Conservation (phyloP, 2,329 filamentous ascomycete species). For the Gliomastix tumulicola region DNA sequence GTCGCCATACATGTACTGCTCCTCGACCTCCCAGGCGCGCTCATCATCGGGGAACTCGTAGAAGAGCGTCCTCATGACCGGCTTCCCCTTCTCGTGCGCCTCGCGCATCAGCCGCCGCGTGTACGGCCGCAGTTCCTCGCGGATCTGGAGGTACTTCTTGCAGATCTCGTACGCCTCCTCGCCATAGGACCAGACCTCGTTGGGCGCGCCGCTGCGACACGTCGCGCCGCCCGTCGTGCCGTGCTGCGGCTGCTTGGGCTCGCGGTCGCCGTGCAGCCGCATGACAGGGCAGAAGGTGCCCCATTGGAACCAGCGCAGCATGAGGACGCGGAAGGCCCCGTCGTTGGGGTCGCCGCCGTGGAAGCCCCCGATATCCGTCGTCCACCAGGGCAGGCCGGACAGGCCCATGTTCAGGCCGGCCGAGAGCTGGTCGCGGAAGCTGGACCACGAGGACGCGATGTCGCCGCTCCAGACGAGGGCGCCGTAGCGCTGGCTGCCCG, state of each 20-base stretch:
- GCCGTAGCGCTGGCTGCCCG: conserved; percentile 53
- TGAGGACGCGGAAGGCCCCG: conserved; percentile 50
- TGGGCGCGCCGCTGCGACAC: conserved; percentile 43
- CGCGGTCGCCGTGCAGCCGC: conserved; percentile 58
- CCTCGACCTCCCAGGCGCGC: conserved; percentile 47
- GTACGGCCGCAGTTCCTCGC: conserved; percentile 52
- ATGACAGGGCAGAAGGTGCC: conserved; percentile 61
- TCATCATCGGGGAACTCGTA: conserved; percentile 54
- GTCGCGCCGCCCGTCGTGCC: conserved; percentile 25
- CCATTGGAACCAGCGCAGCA: conserved; percentile 65
- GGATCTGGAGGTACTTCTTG: conserved; percentile 48
- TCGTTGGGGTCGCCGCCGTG: conserved; percentile 55
- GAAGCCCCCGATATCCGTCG: conserved; percentile 64
- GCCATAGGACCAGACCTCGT: conserved; percentile 63
- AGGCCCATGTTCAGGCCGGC: conserved; percentile 61
- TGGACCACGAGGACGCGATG: conserved; percentile 56
- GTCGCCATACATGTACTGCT: conserved; percentile 57
- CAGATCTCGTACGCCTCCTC: conserved; percentile 52
- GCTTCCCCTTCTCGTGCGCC: conserved; percentile 51
- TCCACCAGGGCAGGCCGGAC: conserved; percentile 60
- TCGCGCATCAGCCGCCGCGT: conserved; percentile 50
- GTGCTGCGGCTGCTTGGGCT: conserved; percentile 38
- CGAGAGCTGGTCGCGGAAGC: conserved; percentile 50
- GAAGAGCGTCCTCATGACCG: conserved; percentile 56
- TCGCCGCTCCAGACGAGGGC: conserved; percentile 62